Conservation (phyloP, 2,329 filamentous ascomycete genomes). For the Pseudogymnoascus sp. region DNA sequence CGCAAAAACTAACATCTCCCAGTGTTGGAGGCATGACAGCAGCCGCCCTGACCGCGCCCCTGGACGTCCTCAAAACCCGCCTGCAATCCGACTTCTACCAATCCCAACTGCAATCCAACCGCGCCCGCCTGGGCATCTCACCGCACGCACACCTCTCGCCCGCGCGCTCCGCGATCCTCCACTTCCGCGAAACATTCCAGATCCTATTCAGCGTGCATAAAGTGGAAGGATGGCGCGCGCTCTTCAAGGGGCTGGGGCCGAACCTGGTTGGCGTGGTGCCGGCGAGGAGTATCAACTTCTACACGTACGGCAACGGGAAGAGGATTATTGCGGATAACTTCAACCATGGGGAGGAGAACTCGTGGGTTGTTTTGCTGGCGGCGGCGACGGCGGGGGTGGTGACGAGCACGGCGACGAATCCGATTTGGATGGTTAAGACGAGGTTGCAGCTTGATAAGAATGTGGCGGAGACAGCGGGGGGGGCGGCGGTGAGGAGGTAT, state of each 20-base stretch:
- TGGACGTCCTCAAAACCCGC: constrained; percentile 89
- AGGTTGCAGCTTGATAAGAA: constrained; percentile 87
- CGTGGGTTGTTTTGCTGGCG: constrained; percentile 71
- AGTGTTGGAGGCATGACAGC: constrained; percentile 87
- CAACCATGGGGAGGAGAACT: constrained; percentile 61
- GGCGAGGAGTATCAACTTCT: constrained; percentile 88
- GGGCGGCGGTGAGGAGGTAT: constrained; percentile 58
- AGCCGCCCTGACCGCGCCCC: constrained; percentile 83
- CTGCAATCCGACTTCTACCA: constrained; percentile 95
- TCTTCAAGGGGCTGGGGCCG: constrained; percentile 90
- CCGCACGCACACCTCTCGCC: constrained; percentile 54
- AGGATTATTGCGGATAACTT: constrained; percentile 67
- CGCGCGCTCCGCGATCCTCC: constrained; percentile 58
- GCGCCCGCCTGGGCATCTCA: constrained; percentile 45
- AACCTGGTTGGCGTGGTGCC: constrained; percentile 87
- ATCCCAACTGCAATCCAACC: constrained; percentile 63
- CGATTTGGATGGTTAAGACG: constrained; percentile 95
- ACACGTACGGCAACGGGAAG: constrained; percentile 88
- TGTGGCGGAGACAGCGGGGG: constrained; percentile 52
- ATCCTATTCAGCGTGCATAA: constrained; percentile 76
- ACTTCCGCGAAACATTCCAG: constrained; percentile 78
- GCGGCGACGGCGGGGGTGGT: constrained; percentile 73
- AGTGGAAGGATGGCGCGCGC: constrained; percentile 73
- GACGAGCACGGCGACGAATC: constrained; percentile 87
- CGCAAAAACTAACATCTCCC: constrained; percentile 11